phyloP scores from a whole-genome alignment of 1,284 basidiomycete genomes.

The Cystobasidiaceae sp. region DNA sequence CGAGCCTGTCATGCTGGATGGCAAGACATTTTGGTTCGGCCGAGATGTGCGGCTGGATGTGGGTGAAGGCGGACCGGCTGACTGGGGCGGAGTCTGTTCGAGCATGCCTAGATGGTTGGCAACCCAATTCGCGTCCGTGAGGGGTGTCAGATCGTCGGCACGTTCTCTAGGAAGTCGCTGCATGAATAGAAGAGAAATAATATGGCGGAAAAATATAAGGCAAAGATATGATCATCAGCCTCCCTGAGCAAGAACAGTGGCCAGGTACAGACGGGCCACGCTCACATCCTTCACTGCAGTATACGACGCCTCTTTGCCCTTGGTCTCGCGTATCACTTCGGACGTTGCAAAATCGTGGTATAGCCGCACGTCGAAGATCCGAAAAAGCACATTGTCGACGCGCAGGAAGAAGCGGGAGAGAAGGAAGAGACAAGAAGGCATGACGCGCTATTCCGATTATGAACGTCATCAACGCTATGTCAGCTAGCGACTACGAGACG shows the following conservation, averaged over 20 bases:
- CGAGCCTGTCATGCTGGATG: not conserved
- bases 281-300: conserved; percentile 69
- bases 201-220: too few relatives aligned
- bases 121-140: conserved; percentile 85
- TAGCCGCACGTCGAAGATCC: conserved; percentile 81
- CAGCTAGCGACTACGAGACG: too few relatives aligned
- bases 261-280: conserved; percentile 20
- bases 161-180: conserved; percentile 63
- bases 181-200: not conserved
- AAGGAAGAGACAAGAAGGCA: conserved; percentile 93
- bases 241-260: not conserved
- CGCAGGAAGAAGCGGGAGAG: conserved; percentile 86
- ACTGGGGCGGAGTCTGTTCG: not conserved
- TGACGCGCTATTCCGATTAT: conserved; percentile 71
- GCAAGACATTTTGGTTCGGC: not conserved
- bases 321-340: conserved; percentile 69
- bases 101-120: conserved; percentile 58
- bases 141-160: conserved; percentile 75
- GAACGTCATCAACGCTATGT: too few relatives aligned
- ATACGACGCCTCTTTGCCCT: conserved; percentile 86
- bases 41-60: not conserved
- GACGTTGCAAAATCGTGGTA: conserved; percentile 68
- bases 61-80: not conserved
- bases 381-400: conserved; percentile 91
- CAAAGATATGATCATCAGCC: not conserved